Percentiles rank a stretch among this genome's conserved stretches.
Evolutionary conservation across 108 stramenopile genomes (phyloP).

Genomic region (Asterionellopsis glacialis): DNA sequence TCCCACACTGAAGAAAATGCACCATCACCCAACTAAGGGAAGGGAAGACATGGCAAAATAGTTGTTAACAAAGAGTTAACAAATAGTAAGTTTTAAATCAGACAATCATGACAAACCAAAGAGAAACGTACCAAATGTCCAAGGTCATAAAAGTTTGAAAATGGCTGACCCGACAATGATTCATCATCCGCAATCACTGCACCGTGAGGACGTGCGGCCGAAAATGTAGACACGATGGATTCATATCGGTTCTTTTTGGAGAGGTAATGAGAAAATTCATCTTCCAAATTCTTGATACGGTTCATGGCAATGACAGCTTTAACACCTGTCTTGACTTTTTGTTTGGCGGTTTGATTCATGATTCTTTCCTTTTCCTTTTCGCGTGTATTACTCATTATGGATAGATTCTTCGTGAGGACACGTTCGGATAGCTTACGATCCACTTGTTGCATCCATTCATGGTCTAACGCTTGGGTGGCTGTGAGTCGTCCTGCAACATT

Average conservation of each 20-base stretch:
- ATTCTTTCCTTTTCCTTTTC: conserved; percentile 3
- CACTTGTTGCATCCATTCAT: conserved; percentile 20
- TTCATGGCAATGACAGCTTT: conserved; percentile 26
- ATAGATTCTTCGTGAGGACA: conserved; percentile 29
- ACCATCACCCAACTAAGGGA: conserved; percentile 61
- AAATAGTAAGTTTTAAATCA: neutral
- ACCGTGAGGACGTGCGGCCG: neutral
- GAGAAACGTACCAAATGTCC: conserved; percentile 13
- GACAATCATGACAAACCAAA: neutral
- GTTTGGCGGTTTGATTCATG: neutral
- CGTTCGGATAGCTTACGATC: conserved; percentile 32
- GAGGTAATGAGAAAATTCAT: conserved; percentile 33
- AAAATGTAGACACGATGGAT: neutral
- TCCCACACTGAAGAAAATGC: conserved; percentile 58
- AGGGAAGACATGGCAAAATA: neutral
- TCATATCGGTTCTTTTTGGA: conserved; percentile 18
- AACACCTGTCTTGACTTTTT: conserved; percentile 1
- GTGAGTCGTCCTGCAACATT: conserved; percentile 53
- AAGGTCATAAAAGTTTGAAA: conserved; percentile 38
- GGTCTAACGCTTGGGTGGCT: conserved; percentile 37
- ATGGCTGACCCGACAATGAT: conserved; percentile 25
- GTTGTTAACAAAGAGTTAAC: no score
- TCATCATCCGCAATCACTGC: neutral
- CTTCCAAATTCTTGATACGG: conserved; percentile 33
- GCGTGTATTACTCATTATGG: no score